A percentile compares a stretch with the other conserved stretches of the same genome.
These are phyloP conservation scores for Allantophomopsis lycopodina DNA, from an alignment of 2,329 filamentous ascomycete genomes.

Conservation along the genomic window DNA sequence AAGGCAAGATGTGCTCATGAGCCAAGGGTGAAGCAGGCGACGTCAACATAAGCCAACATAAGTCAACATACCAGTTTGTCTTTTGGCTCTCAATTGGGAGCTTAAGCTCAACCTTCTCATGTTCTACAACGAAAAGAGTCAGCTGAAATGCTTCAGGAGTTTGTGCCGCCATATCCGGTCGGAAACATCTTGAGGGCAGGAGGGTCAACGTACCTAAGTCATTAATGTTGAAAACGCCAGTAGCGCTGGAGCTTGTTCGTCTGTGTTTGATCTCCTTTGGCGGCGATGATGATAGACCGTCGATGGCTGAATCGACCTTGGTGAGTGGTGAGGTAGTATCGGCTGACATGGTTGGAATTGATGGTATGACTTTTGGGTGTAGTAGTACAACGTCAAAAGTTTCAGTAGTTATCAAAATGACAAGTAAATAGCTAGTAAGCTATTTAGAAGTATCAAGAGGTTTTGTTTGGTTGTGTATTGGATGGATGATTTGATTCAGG, in stretches of 20 bases:
- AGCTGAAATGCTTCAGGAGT: no score
- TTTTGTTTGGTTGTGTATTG: not conserved
- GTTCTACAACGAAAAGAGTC: constrained; percentile 29
- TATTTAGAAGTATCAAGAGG: not conserved
- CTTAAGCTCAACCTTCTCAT: constrained; percentile 55
- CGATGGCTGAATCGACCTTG: constrained; percentile 87
- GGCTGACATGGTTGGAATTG: constrained; percentile 33
- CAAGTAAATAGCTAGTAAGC: not conserved
- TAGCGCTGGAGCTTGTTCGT: constrained; percentile 58
- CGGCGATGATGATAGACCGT: constrained; percentile 58
- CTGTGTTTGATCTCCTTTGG: constrained; percentile 54
- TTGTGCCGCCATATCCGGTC: no score
- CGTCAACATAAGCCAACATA: not conserved
- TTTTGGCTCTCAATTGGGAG: constrained; percentile 75
- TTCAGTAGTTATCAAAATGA: no score
- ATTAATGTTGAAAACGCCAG: constrained; percentile 69
- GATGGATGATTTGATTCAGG: not conserved
- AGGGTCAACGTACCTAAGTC: constrained; percentile 57
- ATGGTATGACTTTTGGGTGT: not conserved
- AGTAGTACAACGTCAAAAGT: not conserved
- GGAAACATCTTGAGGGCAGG: no score
- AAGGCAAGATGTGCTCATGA: constrained; percentile 2
- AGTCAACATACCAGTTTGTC: constrained; percentile 61
- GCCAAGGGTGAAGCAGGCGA: not conserved
- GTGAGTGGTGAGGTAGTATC: constrained; percentile 40